These are phyloP conservation scores for Salvia splendens DNA, from an alignment of 257 asterid species.

Conservation along the genomic window DNA sequence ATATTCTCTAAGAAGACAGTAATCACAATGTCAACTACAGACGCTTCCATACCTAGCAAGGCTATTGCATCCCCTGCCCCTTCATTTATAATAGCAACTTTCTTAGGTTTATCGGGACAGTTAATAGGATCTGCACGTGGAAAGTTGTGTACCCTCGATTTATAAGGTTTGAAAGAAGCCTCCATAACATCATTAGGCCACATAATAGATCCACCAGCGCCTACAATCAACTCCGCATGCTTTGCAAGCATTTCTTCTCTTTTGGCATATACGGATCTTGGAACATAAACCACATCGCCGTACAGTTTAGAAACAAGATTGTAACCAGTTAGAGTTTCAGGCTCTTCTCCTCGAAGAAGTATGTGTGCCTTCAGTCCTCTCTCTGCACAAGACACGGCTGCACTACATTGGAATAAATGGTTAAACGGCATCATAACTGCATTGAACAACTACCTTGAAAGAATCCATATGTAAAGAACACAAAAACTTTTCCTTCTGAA, in stretches of 20 bases:
- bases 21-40: background rate
- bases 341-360: constrained; percentile 94
- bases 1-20: background rate
- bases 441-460: constrained; percentile 8
- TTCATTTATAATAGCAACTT: constrained; percentile 68
- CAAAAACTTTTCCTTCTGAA: constrained; percentile 9
- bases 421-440: constrained; percentile 17
- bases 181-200: constrained; percentile 48
- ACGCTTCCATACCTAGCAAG: constrained; percentile 55
- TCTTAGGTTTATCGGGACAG: constrained; percentile 38
- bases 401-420: constrained; percentile 35
- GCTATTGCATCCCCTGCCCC: constrained; percentile 91
- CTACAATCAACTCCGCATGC: constrained; percentile 61
- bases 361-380: constrained; percentile 82
- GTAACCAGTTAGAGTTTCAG: constrained; percentile 78
- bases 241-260: constrained; percentile 75
- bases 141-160: constrained; percentile 11
- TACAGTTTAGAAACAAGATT: constrained; percentile 71
- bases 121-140: constrained; percentile 29
- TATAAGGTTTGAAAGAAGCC: constrained; percentile 36
- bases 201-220: constrained; percentile 48
- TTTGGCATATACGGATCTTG: constrained; percentile 69
- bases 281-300: constrained; percentile 71
- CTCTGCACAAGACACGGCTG: constrained; percentile 94
- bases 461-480: background rate